phyloP scores from a whole-genome alignment of 2,329 filamentous ascomycete species.

The Ceratocystiopsis sp. region DNA sequence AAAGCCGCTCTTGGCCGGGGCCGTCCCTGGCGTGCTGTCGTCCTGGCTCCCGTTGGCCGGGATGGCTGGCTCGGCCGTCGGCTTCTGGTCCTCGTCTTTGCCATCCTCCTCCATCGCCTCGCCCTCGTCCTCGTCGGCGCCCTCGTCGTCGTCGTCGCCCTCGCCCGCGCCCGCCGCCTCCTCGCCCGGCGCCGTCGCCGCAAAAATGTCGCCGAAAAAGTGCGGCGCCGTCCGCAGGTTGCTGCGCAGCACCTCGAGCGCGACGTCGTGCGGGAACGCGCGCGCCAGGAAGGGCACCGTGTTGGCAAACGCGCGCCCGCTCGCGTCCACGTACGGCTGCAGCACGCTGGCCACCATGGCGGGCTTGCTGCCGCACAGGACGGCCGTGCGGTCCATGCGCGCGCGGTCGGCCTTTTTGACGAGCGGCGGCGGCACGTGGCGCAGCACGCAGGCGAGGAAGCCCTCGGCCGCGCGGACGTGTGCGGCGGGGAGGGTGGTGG shows the following conservation, averaged over 20 bases:
- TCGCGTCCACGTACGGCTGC: conserved; percentile 51
- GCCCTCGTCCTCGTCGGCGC: conserved; percentile 15
- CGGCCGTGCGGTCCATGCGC: conserved; percentile 65
- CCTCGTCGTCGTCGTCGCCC: conserved; percentile 20
- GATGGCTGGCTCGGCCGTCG: no score
- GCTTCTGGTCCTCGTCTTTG: no score
- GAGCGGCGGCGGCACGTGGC: conserved; percentile 44
- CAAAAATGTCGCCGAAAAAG: conserved; percentile 14
- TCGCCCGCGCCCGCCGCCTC: conserved; percentile 10
- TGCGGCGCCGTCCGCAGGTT: conserved; percentile 30
- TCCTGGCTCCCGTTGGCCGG: no score
- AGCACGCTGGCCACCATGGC: conserved; percentile 71
- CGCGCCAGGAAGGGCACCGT: conserved; percentile 65
- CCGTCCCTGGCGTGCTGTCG: no score
- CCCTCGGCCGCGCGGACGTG: conserved; percentile 38
- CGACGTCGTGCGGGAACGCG: conserved; percentile 42
- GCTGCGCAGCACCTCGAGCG: conserved; percentile 53
- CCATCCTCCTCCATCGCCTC: conserved; percentile 16
- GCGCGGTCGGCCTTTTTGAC: conserved; percentile 56
- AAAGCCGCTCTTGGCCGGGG: not conserved
- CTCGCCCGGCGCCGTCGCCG: conserved; percentile 1
- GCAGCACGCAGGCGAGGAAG: conserved; percentile 47
- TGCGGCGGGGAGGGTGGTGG: conserved; percentile 20
- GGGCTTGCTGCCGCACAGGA: conserved; percentile 49
- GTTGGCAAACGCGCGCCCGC: conserved; percentile 49